Conservation (phyloP, 805 yeast genomes). For the Myxozyma melibiosi region DNA sequence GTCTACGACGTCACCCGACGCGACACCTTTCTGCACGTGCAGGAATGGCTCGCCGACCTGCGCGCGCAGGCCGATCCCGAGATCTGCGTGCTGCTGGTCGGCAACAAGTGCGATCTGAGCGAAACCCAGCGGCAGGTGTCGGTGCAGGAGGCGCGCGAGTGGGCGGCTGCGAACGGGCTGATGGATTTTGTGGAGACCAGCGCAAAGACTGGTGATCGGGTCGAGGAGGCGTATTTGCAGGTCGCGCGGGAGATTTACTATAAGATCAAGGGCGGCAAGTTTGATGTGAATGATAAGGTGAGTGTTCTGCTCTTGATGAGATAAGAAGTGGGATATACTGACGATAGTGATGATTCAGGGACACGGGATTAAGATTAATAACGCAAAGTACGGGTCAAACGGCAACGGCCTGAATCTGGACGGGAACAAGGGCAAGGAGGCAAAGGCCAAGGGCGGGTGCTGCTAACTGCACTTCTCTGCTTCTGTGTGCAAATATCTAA, state of each 20-base stretch:
- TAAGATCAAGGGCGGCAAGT: conserved; percentile 40
- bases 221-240: conserved; percentile 48
- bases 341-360: conserved; percentile 9
- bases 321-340: background rate
- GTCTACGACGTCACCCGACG: conserved; percentile 45
- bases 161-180: conserved; percentile 53
- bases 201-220: conserved; percentile 65
- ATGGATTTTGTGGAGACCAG: conserved; percentile 54
- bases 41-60: conserved; percentile 77
- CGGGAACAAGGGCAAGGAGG: conserved; percentile 8
- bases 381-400: conserved; percentile 21
- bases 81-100: conserved; percentile 74
- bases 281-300: conserved; percentile 41
- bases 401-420: conserved; percentile 17
- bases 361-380: conserved; percentile 33
- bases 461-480: no score
- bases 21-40: conserved; percentile 42
- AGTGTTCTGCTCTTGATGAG: background rate
- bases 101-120: conserved; percentile 72
- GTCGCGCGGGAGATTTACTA: conserved; percentile 42
- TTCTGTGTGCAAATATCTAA: no score
- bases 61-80: conserved; percentile 63
- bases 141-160: conserved; percentile 44
- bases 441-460: conserved; percentile 23
- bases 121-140: conserved; percentile 39